Evolutionary conservation across 768 basidiomycete species (phyloP), one percentile per base, ranked within the genome.

Genomic region (Suillus cothurnatus): DNA sequence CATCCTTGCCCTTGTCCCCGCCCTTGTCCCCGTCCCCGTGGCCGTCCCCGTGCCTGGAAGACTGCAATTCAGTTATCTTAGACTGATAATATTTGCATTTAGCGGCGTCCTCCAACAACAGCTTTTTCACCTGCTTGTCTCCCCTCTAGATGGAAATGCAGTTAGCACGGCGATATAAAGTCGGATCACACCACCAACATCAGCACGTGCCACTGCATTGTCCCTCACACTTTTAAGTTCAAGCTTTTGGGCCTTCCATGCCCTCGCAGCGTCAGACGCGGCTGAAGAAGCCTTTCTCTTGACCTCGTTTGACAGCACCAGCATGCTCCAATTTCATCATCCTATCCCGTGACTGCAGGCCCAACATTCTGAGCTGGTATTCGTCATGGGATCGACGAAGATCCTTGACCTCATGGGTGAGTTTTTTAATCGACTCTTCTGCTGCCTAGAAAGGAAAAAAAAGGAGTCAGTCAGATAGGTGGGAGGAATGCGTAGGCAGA

Each of bases 1-100:
- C 73, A 14, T 78, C 73, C 2, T 79, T 78, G 61, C 84, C 82
- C 52, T 84, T 82, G 14, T 81, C 79, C n/a, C n/a, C n/a, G n/a
- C n/a, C n/a, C 34, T 9, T 34, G 5, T 34, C 34, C 34, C 34
- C 9, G 34, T 34, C 6, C 34, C 34, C 6, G 34, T n/a, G n/a
- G n/a, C n/a, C n/a, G n/a, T n/a, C n/a, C n/a, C n/a, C n/a, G n/a
- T n/a, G n/a, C n/a, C n/a, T n/a, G n/a, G n/a, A n/a, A n/a, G 23
- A 94, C 78, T 11, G 90, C 91, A n/a, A 2, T 14, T 49, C 12
- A 23, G 6, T 26, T 15, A 26, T 15, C 26, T 26, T 15, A 6
- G 3, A 6, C 45, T 14, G 45, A 47, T 14, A 23, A 7, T 23
- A 1, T 0, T 47, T 14, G n/a, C n/a, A 14, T 23, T 49, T 23